Evolutionary conservation across 163 green algal genomes (phyloP), one percentile per base, ranked within the genome.

Genomic region (Trebouxiophyceae sp.): DNA sequence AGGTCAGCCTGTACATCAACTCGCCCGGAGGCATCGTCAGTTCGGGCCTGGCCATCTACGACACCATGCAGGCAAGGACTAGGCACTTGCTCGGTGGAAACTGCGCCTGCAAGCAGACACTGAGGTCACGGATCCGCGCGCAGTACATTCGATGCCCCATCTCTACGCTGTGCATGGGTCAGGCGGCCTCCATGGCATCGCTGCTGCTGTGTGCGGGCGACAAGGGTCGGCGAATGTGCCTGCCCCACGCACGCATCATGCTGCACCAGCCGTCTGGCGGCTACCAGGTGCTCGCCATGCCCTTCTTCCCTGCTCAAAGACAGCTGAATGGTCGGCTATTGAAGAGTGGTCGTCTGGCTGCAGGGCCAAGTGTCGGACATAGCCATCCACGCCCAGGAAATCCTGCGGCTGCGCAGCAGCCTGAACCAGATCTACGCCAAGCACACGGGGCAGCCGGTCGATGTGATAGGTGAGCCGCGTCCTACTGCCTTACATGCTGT

Each of bases 1-100:
- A 97, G 87, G 88, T 99, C 54, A 80, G 81, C 47, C 90, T 99
- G 86, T 99, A 99, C 83, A 97, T 99, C 70, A 99, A 98, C 74
- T 93, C 81, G 0, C 89, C 87, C 0, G 93, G 93, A 0, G 93
- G 93, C 8, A 74, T 91, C 2, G 94, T 99, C 30, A 97, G 89
- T 4, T 80, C 91, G 4, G 93, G 93, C 2, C 72, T 99, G 45
- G 94, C 93, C 5, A 97, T 99, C 12, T 99, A 99, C 60, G 93
- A 99, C 75, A 97, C 92, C 1, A 98, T 98, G 92, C 89, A 94
- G 82, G 75, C 79, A 30, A 72, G 66, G 5, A 26, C n/a, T n/a
- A n/a, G n/a, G n/a, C n/a, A n/a, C n/a, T n/a, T n/a, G n/a, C n/a
- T n/a, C n/a, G n/a, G n/a, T n/a, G n/a, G n/a, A n/a, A n/a, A n/a